Evolutionary conservation across 495 filamentous ascomycete species (phyloP), one percentile per base, ranked within the genome.

Genomic region (Recurvomyces mirabilis): DNA sequence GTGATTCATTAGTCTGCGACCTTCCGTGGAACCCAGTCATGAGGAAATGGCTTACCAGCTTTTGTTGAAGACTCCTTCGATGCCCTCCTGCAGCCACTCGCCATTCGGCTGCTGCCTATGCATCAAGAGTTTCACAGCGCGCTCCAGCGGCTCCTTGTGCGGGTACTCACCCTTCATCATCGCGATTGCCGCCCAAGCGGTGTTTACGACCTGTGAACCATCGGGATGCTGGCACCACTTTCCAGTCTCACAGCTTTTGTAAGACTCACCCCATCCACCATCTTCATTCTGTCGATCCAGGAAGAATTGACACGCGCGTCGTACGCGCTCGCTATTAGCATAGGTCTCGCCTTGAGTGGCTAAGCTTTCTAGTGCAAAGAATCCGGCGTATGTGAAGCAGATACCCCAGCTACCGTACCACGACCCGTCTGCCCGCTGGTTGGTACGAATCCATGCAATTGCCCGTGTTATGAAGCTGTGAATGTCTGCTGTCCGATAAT

Each of bases 371-470:
- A 94, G 67, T 0, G 91, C 91, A 61, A 98, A 98, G 86, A 95
- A 86, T 29, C 76, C 78, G 0, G 91, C 91, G 59, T 98, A 96
- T 2, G 86, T 94, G 64, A 89, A 96, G 63, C 93, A 96, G 60
- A 98, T 89, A 30, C 86, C 93, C 91, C 91, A 98, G 54, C 76
- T 83, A 14, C 93, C 91, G 56, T 95, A 95, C 91, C 91, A 98
- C 48, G 78, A 81, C 2, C 91, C 91, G 56, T 96, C 85, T 0
- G 63, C 57, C n/a, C 75, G 68, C 59, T 96, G 93, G 12, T 76
- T 72, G 6, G 69, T 70, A 57, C 87, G 84, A 63, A 98, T 91
- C 58, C 84, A 94, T 20, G 61, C 61, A 1, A 95, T 71, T 0
- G 87, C 87, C 31, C 75, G 69, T 0, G 66, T 63, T 22, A 87